phyloP scores from a whole-genome alignment of 1,284 basidiomycete genomes.

The Leccinum laetum region DNA sequence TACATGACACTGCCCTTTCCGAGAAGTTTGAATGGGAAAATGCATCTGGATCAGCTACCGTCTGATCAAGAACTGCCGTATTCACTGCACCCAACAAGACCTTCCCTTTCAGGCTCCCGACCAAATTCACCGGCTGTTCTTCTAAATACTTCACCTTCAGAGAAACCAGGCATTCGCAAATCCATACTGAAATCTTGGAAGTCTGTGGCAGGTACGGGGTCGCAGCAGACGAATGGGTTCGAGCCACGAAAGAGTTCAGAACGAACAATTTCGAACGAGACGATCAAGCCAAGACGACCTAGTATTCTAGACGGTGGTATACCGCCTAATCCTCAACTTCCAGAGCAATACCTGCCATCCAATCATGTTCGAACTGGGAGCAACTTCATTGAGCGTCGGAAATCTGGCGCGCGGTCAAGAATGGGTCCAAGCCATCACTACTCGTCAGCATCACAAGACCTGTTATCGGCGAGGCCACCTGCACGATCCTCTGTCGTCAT shows the following conservation, averaged over 20 bases:
- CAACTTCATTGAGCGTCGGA: constrained; percentile 28
- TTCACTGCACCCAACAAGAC: constrained; percentile 38
- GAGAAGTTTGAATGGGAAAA: constrained; percentile 21
- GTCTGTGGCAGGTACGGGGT: constrained; percentile 37
- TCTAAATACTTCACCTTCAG: constrained; percentile 21
- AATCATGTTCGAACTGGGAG: constrained; percentile 37
- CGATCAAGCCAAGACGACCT: constrained; percentile 38
- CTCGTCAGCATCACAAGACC: constrained; percentile 31
- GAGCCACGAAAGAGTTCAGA: constrained; percentile 34
- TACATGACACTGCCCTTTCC: constrained; percentile 16
- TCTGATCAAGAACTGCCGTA: constrained; percentile 71
- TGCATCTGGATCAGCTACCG: constrained; percentile 45
- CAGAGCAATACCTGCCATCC: constrained; percentile 37
- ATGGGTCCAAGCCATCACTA: constrained; percentile 18
- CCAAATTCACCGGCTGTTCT: constrained; percentile 25
- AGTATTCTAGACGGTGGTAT: constrained; percentile 41
- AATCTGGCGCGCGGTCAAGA: constrained; percentile 27
- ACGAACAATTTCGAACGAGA: constrained; percentile 28
- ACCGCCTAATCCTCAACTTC: constrained; percentile 43
- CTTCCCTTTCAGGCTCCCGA: constrained; percentile 25
- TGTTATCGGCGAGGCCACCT: constrained; percentile 17
- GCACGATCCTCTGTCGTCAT: constrained; percentile 12
- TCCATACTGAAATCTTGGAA: constrained; percentile 70
- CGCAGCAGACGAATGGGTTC: constrained; percentile 27
- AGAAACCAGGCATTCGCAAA: constrained; percentile 52